Percentiles rank a stretch among this genome's conserved stretches.
phyloP scores from a whole-genome alignment of 768 basidiomycete genomes.

The Calocybe cyanea region DNA sequence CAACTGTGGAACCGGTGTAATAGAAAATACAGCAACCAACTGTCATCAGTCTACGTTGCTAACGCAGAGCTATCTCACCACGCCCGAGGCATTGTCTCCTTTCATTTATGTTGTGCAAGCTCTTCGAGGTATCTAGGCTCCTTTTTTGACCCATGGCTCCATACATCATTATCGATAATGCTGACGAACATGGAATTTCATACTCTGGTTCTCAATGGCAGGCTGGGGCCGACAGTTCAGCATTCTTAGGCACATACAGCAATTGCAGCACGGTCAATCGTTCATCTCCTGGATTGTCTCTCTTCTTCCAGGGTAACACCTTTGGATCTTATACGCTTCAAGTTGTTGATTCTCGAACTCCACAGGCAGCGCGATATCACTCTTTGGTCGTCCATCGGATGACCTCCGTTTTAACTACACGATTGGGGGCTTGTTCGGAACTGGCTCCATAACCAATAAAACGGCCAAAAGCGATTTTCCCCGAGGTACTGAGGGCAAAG shows the following conservation, averaged over 20 bases:
- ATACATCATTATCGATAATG: slow-evolving; percentile 7
- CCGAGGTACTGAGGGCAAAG: slow-evolving; percentile 4
- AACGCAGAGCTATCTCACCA: too few species aligned
- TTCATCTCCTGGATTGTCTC: not conserved
- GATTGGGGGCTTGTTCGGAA: not conserved
- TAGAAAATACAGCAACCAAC: too few species aligned
- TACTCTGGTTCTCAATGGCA: slow-evolving; percentile 8
- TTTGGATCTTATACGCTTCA: not conserved
- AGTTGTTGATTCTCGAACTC: not conserved
- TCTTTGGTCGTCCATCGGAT: slow-evolving; percentile 3
- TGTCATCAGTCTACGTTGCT: too few species aligned
- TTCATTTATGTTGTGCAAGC: too few species aligned
- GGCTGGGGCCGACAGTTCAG: not conserved
- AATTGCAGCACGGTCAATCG: not conserved
- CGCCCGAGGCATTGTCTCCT: too few species aligned
- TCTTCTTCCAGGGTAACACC: not conserved
- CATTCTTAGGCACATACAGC: slow-evolving; percentile 1
- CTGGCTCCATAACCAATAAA: too few species aligned
- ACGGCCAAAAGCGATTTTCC: not conserved
- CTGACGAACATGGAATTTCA: not conserved
- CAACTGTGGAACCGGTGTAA: too few species aligned
- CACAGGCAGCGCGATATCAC: slow-evolving; percentile 1
- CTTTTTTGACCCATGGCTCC: not conserved
- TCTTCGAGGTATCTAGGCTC: too few species aligned
- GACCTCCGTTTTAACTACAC: slow-evolving; percentile 6